Evolutionary conservation across 257 asterid species (phyloP), one percentile per base, ranked within the genome.

Genomic region (Penstemon newberryi): DNA sequence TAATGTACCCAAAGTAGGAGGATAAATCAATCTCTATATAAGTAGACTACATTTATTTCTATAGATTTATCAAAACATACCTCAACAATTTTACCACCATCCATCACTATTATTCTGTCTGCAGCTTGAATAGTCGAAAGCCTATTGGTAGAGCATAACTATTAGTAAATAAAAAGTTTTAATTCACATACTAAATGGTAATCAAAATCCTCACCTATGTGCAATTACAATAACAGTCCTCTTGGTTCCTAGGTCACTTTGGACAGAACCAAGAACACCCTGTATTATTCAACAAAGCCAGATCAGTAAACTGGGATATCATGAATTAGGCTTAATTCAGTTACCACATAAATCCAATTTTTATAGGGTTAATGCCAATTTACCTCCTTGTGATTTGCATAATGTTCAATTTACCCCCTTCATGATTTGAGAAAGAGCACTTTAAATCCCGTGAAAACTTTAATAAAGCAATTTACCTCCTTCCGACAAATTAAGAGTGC

Each of bases 91-190:
- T 77, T 82, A 66, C 99, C 99, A 60, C 81, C 78, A 52, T 90
- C 96, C 96, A 90, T 85, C 68, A 85, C 97, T 63, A 93, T 78
- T 69, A 90, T 90, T 71, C 86, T 84, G 68, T 90, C 96, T 10
- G 97, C 99, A 77, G 84, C 81, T 83, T 86, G 96, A 66, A 93
- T 80, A 7, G 97, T 90, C 10, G 99, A 93, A 70, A 93, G 91
- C 87, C 99, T 90, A 85, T 50, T 65, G 63, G 86, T 50, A 67
- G 63, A 74, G 54, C 50, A 25, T 25, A 25, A 77, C 7, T 50
- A 61, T 59, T 69, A 81, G 74, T 53, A 54, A 4, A 57, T 57
- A 61, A 51, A 53, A 11, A 25, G 41, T 11, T 53, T 51, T 37
- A 42, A 12, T 54, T 49, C 41, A 65, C 51, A 47, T 10, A 1